Conservation (phyloP, 176 grass and related monocot genomes). For the Rhynchospora tenuis region DNA sequence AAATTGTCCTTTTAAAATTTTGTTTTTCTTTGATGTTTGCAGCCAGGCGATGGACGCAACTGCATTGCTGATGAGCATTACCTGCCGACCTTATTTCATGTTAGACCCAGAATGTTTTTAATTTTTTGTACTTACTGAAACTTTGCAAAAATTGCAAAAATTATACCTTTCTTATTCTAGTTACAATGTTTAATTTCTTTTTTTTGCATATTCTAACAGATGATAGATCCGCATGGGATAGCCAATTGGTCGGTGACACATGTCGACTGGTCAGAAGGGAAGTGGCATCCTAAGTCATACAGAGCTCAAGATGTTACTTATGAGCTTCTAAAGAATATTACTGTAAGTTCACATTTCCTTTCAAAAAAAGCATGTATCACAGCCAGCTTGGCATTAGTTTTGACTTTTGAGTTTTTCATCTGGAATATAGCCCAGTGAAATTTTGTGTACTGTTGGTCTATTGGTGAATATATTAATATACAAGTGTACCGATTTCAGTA, state of each 20-base stretch:
- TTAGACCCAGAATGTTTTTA: constrained; percentile 38
- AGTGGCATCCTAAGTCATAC: constrained; percentile 97
- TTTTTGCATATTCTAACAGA: constrained; percentile 40
- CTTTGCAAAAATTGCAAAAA: not conserved
- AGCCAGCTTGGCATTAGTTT: not conserved
- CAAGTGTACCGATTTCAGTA: not conserved
- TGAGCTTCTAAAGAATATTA: constrained; percentile 82
- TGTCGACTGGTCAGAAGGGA: constrained; percentile 97
- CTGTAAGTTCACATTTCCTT: constrained; percentile 42
- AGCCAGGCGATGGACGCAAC: constrained; percentile 85
- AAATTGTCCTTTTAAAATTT: constrained; percentile 3
- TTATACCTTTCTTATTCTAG: not conserved
- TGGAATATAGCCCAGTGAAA: not conserved
- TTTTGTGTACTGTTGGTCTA: not conserved
- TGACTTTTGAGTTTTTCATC: not conserved
- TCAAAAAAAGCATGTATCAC: not conserved
- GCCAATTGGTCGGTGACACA: constrained; percentile 94
- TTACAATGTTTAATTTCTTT: too few relatives aligned
- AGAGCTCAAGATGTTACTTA: constrained; percentile 72
- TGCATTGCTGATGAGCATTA: constrained; percentile 99
- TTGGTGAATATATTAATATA: not conserved
- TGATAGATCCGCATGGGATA: constrained; percentile 90
- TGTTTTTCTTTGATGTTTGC: constrained; percentile 27
- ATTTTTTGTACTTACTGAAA: not conserved
- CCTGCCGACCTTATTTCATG: constrained; percentile 88